phyloP scores from a whole-genome alignment of 2,329 filamentous ascomycete species.

The Thielaviopsis punctulata region DNA sequence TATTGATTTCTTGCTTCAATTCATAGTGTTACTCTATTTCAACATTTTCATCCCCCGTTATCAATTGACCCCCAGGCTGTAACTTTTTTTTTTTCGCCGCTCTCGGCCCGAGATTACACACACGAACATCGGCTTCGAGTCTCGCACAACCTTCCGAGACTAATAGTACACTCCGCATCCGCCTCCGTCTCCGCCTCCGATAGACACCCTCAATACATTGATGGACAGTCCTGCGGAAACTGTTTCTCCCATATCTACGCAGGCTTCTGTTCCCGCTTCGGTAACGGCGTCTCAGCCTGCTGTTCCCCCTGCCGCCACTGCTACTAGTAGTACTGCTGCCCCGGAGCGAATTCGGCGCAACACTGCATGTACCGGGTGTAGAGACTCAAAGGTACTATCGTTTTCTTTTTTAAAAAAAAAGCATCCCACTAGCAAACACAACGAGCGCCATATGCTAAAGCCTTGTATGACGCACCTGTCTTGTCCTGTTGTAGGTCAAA shows the following conservation, averaged over 20 bases:
- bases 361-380: conserved; percentile 19
- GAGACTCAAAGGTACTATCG: conserved; percentile 15
- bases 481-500: conserved; percentile 21
- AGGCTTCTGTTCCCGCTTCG: not conserved
- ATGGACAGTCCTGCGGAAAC: not conserved
- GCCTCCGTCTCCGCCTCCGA: not conserved
- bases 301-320: not conserved
- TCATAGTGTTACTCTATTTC: not conserved
- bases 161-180: no score
- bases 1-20: not conserved
- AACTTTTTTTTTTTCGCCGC: not conserved
- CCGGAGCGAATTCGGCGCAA: conserved; percentile 18
- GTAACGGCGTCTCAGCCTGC: not conserved
- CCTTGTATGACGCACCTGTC: not conserved
- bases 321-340: not conserved
- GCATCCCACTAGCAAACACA: no score
- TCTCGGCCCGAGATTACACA: conserved; percentile 2
- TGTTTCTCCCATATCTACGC: not conserved
- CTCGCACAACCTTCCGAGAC: no score
- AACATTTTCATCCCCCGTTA: not conserved
- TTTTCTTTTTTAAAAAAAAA: no score
- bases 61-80: not conserved
- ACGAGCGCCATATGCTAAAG: not conserved
- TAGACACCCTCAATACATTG: not conserved
- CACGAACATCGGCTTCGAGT: not conserved